Evolutionary conservation across 345 rosid species (phyloP), one percentile per base, ranked within the genome.

Genomic region (Cochlearia excelsa): DNA sequence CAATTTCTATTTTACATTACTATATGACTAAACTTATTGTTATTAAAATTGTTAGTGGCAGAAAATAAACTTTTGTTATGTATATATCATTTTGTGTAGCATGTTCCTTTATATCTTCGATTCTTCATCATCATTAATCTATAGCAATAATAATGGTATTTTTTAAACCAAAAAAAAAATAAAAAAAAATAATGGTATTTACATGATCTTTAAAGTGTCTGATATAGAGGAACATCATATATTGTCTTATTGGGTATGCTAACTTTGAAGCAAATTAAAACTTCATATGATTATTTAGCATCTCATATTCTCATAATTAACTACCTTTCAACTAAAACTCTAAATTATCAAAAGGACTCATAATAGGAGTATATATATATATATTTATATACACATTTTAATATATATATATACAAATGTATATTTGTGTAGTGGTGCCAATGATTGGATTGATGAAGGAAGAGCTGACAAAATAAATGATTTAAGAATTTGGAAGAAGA

Each of bases 361-460:
- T 43, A 38, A 7, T 38, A 38, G 9, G 16, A 41, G 1, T 9
- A 9, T 3, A 9, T 2, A 41, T 41, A 41, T 41, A 45, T 45
- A 35, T 3, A 3, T 35, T 35, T 35, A 33, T 33, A 33, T 5
- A 3, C 35, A 33, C 35, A 33, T 33, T 5, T 33, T 33, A 33
- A 3, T 33, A 33, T 33, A 33, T 16, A 16, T 33, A 33, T 30
- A 7, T 9, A 43, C 30, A 7, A 0, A 30, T 34, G 33, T 48
- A 57, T 27, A 29, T 16, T 45, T 29, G 16, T 40, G 27, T 69
- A 42, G 49, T 55, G 58, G 49, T 51, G 43, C 31, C 37, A 44
- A 70, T 70, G 59, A 57, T 63, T 63, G 38, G 69, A 63, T 70
- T 50, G 67, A 61, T 69, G 59, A 54, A 55, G 39, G 35, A 42